A percentile compares a stretch with the other conserved stretches of the same genome.
Conservation (phyloP, 2,329 filamentous ascomycete species). For the Cladosporium sp. region DNA sequence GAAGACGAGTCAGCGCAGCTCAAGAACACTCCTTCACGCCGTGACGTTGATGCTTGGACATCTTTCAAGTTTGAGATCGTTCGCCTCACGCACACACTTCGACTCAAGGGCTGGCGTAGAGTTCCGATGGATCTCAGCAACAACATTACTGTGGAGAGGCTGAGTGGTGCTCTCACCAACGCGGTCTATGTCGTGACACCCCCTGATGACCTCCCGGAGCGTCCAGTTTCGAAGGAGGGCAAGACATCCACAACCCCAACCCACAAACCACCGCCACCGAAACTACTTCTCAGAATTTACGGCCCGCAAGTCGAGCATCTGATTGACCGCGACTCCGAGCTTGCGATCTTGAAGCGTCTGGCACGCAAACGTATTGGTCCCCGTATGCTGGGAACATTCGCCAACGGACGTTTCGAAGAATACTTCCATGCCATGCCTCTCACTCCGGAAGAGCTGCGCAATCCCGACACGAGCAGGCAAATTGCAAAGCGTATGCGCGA, state of each 20-base stretch:
- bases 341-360: conserved; percentile 80
- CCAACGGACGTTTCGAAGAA: conserved; percentile 93
- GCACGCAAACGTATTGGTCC: conserved; percentile 93
- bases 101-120: conserved; percentile 86
- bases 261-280: conserved; percentile 58
- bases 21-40: conserved; percentile 29
- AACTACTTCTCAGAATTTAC: conserved; percentile 87
- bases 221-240: conserved; percentile 37
- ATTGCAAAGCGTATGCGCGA: conserved; percentile 98
- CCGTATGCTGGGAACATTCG: conserved; percentile 84
- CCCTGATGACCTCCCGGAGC: conserved; percentile 60
- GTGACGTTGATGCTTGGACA: conserved; percentile 66
- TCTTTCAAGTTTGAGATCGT: conserved; percentile 90
- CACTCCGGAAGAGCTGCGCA: conserved; percentile 72
- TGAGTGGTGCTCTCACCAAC: conserved; percentile 93
- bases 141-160: conserved; percentile 67
- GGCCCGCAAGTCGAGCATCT: conserved; percentile 93
- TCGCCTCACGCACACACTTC: conserved; percentile 82
- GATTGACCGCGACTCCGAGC: conserved; percentile 88
- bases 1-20: conserved; percentile 49
- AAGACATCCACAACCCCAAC: conserved; percentile 36
- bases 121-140: conserved; percentile 72
- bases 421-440: conserved; percentile 84
- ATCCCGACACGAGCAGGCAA: conserved; percentile 80
- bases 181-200: conserved; percentile 93